Percentiles rank a stretch among this genome's conserved stretches.
phyloP scores from a whole-genome alignment of 169 alveolate genomes.

The Eimeria praecox region DNA sequence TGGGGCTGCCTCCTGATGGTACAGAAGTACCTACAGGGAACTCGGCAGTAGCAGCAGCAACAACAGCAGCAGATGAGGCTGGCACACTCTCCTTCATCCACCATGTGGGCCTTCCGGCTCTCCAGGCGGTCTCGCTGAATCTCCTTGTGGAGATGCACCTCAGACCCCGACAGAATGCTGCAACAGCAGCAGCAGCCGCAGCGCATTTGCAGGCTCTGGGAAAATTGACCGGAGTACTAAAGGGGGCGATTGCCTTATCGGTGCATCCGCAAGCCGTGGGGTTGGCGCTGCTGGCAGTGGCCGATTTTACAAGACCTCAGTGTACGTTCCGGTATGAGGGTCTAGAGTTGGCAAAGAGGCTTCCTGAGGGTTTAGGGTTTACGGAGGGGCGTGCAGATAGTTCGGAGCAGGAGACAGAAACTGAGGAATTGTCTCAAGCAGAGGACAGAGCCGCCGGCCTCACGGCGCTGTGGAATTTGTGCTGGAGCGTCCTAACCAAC shows the following conservation, averaged over 20 bases:
- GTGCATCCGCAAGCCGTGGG: constrained; percentile 46
- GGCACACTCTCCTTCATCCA: neutral
- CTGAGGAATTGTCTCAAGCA: neutral
- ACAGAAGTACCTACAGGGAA: neutral
- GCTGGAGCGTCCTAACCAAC: neutral
- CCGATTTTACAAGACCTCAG: neutral
- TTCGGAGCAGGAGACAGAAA: neutral
- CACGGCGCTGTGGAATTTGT: constrained; percentile 20
- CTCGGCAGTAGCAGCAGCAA: neutral
- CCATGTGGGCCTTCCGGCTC: constrained; percentile 53
- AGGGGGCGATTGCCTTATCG: neutral
- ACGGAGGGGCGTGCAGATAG: neutral
- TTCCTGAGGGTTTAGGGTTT: neutral
- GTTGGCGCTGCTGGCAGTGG: constrained; percentile 27
- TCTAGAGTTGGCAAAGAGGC: neutral
- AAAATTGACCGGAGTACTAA: neutral
- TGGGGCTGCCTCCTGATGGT: neutral
- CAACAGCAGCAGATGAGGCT: neutral
- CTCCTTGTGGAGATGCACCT: constrained; percentile 55
- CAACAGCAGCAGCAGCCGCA: constrained; percentile 17
- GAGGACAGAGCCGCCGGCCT: neutral
- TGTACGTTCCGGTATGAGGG: neutral
- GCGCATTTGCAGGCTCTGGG: constrained; percentile 11
- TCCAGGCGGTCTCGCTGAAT: constrained; percentile 48
- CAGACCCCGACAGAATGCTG: neutral